Conservation (phyloP, 2,329 filamentous ascomycete genomes). For the Fusarium albidum region DNA sequence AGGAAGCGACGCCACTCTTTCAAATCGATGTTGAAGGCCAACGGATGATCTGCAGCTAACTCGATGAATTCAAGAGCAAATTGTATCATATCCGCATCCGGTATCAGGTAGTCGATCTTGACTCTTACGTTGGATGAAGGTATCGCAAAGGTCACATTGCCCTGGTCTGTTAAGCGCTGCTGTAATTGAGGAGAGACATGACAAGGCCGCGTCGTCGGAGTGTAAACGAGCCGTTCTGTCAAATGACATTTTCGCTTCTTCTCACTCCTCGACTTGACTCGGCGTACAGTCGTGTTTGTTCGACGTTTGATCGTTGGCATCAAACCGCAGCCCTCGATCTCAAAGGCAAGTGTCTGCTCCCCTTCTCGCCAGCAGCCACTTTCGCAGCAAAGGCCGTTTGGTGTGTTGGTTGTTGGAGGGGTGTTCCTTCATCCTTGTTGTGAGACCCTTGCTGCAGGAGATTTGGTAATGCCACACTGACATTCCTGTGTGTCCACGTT, state of each 20-base stretch:
- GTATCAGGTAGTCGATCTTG: not conserved
- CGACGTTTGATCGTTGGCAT: not conserved
- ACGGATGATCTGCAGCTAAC: conserved; percentile 2
- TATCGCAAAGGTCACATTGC: not conserved
- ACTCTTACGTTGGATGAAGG: not conserved
- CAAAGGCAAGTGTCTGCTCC: conserved; percentile 2
- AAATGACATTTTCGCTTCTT: not conserved
- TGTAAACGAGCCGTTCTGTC: not conserved
- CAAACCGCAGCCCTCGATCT: not conserved
- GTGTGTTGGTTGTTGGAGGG: conserved; percentile 12
- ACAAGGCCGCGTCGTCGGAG: not conserved
- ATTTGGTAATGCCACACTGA: conserved; percentile 25
- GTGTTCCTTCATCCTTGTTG: conserved; percentile 12
- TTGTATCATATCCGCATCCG: not conserved
- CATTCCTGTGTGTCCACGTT: conserved; percentile 11
- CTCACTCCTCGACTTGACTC: conserved; percentile 2
- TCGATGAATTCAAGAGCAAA: not conserved
- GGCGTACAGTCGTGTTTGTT: not conserved
- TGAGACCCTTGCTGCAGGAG: conserved; percentile 24
- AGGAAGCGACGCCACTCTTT: conserved; percentile 1
- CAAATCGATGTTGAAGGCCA: not conserved
- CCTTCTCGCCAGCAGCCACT: not conserved
- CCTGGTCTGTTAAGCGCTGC: not conserved
- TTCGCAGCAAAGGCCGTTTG: conserved; percentile 11
- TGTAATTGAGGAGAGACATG: not conserved